Base-by-base conservation (phyloP, 2,329 filamentous ascomycete genomes). In the Xylaria sp. region DNA sequence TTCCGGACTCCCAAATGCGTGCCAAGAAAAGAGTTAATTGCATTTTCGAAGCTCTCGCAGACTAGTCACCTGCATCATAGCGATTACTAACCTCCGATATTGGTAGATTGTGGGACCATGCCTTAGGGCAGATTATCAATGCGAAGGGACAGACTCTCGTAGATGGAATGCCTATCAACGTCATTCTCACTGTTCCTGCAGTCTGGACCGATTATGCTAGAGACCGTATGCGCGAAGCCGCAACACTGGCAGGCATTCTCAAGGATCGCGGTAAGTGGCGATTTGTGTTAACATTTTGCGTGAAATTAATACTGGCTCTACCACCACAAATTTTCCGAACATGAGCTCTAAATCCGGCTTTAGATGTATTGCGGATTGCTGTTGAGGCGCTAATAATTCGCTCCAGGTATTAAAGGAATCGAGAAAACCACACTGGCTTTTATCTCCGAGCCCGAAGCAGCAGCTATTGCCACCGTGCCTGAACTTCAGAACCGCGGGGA, bases 361-460 rank as follows among this genome's bases (percentile, higher is more conserved):
- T n/a, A n/a, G n/a, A n/a, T n/a, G n/a, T n/a, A n/a, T n/a, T n/a
- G n/a, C n/a, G n/a, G n/a, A n/a, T n/a, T n/a, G n/a, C n/a, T n/a
- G n/a, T n/a, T n/a, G 16, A 18, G 29, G 5, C 23, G 10, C 48
- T 51, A 18, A 16, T 13, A 25, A 16, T 21, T 25, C 6, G 23
- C 53, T 25, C 12, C 5, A 25, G 27, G 25, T 12, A 9, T 29
- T 29, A 1, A 9, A 58, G 4, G 57, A 0, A 74, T 74, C 1
- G 80, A 78, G 0, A 40, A 74, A 0, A 84, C 83, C 0, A 74
- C 55, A 0, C 58, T 85, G 3, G 53, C 69, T 0, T 82, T 84
- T 42, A 70, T 84, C 0, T 78, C 80, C 0, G 84, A 86, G 65
- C 84, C 83, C 0, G 83, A 85, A 65, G 84, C 84, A 0, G 84